phyloP scores from a whole-genome alignment of 176 grass and related monocot genomes.

The Areca catechu region DNA sequence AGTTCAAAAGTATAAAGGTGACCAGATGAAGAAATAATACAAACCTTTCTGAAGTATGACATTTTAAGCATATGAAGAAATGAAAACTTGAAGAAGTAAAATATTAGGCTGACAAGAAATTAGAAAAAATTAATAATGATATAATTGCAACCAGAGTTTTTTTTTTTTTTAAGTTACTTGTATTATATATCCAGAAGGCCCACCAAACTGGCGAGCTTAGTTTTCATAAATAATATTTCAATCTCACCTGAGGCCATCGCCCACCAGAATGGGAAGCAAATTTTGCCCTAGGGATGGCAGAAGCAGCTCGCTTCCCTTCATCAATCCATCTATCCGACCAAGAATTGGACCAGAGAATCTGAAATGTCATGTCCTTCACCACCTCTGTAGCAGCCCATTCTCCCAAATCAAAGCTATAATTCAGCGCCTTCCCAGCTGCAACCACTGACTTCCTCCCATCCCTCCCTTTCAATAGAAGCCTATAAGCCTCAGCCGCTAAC shows the following conservation, averaged over 20 bases:
- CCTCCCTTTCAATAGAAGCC: conserved; percentile 30
- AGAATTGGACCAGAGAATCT: conserved; percentile 66
- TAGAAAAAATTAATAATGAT: too few species aligned
- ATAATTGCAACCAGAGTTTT: too few species aligned
- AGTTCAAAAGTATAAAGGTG: too few species aligned
- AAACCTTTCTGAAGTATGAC: too few species aligned
- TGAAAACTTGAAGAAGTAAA: too few species aligned
- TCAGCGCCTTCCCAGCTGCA: conserved; percentile 49
- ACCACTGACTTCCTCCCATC: conserved; percentile 35
- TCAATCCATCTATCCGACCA: conserved; percentile 89
- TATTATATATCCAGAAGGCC: too few species aligned
- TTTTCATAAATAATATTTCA: neutral
- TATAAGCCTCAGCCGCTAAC: conserved; percentile 34
- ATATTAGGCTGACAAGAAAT: too few species aligned
- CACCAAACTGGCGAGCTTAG: too few species aligned
- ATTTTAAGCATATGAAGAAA: too few species aligned
- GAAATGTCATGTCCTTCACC: conserved; percentile 40
- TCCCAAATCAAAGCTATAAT: conserved; percentile 72
- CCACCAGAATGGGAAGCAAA: conserved; percentile 69
- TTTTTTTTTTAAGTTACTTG: too few species aligned
- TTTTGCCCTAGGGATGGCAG: conserved; percentile 35
- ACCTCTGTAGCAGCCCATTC: conserved; percentile 45
- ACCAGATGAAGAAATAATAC: too few species aligned
- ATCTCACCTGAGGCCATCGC: conserved; percentile 71
- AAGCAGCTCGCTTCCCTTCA: conserved; percentile 42